Evolutionary conservation across 2,329 filamentous ascomycete genomes (phyloP).

Genomic region (Aspergillus melleus): DNA sequence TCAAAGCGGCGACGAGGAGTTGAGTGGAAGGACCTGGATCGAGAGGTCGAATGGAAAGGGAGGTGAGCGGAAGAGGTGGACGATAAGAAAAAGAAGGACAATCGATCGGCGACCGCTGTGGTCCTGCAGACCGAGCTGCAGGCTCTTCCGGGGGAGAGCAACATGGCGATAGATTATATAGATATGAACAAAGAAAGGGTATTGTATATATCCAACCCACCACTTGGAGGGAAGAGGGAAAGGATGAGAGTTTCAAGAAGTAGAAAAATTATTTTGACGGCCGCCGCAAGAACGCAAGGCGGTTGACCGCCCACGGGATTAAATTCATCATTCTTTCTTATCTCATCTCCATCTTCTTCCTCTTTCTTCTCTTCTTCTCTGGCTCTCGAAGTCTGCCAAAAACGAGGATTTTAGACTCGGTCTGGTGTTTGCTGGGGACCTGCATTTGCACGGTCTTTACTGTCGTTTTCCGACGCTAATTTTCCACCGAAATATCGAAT

Average conservation of each 20-base stretch:
- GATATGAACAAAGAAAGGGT: background rate
- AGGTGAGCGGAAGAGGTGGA: slow-evolving; percentile 6
- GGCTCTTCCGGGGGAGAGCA: slow-evolving; percentile 31
- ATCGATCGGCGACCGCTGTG: slow-evolving; percentile 20
- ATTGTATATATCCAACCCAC: slow-evolving; percentile 7
- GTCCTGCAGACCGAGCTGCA: slow-evolving; percentile 36
- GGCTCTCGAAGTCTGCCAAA: background rate
- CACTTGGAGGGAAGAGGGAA: slow-evolving; percentile 18
- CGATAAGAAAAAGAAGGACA: slow-evolving; percentile 8
- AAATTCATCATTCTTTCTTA: background rate
- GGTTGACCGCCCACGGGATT: background rate
- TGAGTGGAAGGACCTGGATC: slow-evolving; percentile 30
- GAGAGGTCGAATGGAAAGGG: slow-evolving; percentile 1
- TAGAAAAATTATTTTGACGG: background rate
- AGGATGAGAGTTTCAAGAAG: background rate
- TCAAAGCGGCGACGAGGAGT: slow-evolving; percentile 25
- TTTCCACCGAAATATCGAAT: background rate
- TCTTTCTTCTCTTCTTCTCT: background rate
- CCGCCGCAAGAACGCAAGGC: background rate
- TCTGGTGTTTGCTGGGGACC: background rate
- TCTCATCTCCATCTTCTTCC: background rate
- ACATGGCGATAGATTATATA: slow-evolving; percentile 19
- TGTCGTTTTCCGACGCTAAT: background rate
- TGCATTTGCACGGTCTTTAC: background rate
- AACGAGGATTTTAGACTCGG: background rate